Percentiles rank a stretch among this genome's conserved stretches.
Conservation (phyloP, 768 basidiomycete species). For the Pleurotus giganteus region DNA sequence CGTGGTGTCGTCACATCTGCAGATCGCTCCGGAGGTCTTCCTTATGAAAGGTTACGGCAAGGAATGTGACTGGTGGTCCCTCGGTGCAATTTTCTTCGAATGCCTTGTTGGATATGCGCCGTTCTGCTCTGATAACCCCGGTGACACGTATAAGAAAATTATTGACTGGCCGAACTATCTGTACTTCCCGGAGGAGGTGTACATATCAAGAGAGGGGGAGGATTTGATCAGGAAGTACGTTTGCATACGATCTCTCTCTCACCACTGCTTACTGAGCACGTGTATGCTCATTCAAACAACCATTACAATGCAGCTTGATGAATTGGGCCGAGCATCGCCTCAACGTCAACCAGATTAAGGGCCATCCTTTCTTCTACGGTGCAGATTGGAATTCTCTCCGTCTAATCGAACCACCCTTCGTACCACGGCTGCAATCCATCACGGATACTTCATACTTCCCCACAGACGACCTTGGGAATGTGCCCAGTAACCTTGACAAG, state of each 20-base stretch:
- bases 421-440: slow-evolving; percentile 87
- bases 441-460: slow-evolving; percentile 98
- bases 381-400: slow-evolving; percentile 93
- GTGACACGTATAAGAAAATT: slow-evolving; percentile 98
- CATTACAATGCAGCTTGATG: slow-evolving; percentile 83
- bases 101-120: slow-evolving; percentile 97
- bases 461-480: slow-evolving; percentile 83
- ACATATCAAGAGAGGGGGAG: slow-evolving; percentile 89
- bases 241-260: background rate
- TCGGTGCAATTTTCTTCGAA: slow-evolving; percentile 99
- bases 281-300: no score
- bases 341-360: slow-evolving; percentile 83
- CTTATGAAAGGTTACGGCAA: slow-evolving; percentile 96
- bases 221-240: slow-evolving; percentile 82
- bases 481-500: slow-evolving; percentile 55
- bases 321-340: slow-evolving; percentile 76
- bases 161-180: slow-evolving; percentile 93
- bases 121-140: slow-evolving; percentile 96
- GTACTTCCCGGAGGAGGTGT: slow-evolving; percentile 93
- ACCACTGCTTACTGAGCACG: slow-evolving; percentile 11
- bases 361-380: slow-evolving; percentile 91
- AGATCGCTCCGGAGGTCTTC: slow-evolving; percentile 96
- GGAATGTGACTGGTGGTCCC: slow-evolving; percentile 99
- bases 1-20: background rate
- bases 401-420: slow-evolving; percentile 93